Evolutionary conservation across 176 grass and related monocot genomes (phyloP), one percentile per base, ranked within the genome.

Genomic region (Phragmites australis): DNA sequence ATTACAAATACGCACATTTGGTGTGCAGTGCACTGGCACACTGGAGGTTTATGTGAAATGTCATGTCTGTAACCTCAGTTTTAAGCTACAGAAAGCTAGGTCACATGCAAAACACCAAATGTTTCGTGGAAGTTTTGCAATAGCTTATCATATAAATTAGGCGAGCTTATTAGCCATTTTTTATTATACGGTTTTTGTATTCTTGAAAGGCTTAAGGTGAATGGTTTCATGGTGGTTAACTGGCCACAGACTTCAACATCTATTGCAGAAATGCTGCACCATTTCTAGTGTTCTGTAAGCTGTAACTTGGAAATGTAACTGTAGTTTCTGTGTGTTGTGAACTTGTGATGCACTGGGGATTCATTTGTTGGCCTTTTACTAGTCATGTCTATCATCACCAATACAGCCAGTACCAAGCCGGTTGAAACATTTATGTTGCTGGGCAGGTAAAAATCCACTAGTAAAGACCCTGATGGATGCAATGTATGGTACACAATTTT

Each of bases 91-190:
- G 55, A 54, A 89, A 80, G 37, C 34, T 57, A 23, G 72, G 77
- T 70, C 77, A 46, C 56, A 65, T 70, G 22, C 56, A 40, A 54
- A 65, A 78, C 56, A 76, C 59, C 65, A 52, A 63, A 64, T 69
- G 43, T 22, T 77, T 68, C 43, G 37, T 85, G 40, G 18, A 79
- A 12, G 6, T 82, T 89, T 81, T 71, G 48, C 70, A 84, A 29
- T 89, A 89, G 87, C 54, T 61, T 57, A 75, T 48, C 39, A 41
- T 67, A 68, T 78, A 48, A 1, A 9, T 39, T 76, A 84, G 77
- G 54, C 55, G 29, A 81, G 63, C 22, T 85, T 76, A 54, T 70
- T 85, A 76, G 70, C 46, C 63, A 81, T 85, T 81, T 76, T 64
- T 81, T 30, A 70, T 54, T 10, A 27, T 69, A 81, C 8, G 26